Conservation (phyloP, 73 alveolate species). For the Breviolum minutum region DNA sequence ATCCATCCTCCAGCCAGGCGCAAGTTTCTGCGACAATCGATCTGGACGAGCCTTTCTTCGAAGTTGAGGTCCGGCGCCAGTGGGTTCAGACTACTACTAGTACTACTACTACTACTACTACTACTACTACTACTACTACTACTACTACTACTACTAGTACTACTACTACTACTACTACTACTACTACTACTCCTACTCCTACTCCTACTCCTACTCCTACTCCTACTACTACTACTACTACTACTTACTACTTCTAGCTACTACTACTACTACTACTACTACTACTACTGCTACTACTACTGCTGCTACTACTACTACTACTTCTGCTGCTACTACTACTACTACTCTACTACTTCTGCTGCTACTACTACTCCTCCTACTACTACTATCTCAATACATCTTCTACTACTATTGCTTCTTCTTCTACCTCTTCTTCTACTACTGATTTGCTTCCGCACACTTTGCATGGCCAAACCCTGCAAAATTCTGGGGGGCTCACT, state of each 20-base stretch:
- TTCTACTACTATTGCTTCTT: too few species aligned
- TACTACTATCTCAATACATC: too few species aligned
- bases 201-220: neutral
- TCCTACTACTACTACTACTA: neutral
- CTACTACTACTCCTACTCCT: neutral
- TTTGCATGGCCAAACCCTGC: too few species aligned
- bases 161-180: neutral
- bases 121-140: too few species aligned
- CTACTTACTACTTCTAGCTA: neutral
- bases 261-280: neutral
- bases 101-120: too few species aligned
- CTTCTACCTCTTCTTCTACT: too few species aligned
- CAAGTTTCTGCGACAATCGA: slow-evolving; percentile 52
- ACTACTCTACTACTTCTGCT: too few species aligned
- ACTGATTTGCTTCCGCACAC: too few species aligned
- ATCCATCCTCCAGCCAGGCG: slow-evolving; percentile 13
- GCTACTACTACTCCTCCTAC: too few species aligned
- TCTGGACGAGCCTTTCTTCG: slow-evolving; percentile 82
- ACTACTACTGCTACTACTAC: neutral
- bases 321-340: too few species aligned
- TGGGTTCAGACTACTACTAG: too few species aligned
- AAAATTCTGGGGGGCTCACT: too few species aligned
- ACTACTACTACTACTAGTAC: neutral
- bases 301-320: neutral
- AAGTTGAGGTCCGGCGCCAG: neutral